Conservation (phyloP, 305 asterid genomes). For the Ilex paraguariensis region DNA sequence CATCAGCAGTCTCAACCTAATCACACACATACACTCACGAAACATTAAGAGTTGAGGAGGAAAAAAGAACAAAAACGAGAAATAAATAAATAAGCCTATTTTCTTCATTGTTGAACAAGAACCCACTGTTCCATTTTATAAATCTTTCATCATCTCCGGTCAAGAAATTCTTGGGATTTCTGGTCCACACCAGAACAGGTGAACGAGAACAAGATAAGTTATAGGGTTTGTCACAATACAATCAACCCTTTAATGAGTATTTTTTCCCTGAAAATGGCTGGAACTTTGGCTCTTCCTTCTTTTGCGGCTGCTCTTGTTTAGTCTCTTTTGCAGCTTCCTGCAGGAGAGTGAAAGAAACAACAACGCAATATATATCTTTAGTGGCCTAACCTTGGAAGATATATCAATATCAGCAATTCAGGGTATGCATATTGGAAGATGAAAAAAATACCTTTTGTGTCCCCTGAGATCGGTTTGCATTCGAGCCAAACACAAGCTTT, state of each 20-base stretch:
- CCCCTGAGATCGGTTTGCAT: conserved; percentile 42
- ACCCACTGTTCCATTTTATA: background rate
- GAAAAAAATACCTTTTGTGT: conserved; percentile 43
- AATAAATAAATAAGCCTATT: too few relatives aligned
- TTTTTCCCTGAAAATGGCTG: conserved; percentile 2
- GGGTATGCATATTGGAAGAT: background rate
- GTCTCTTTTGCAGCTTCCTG: conserved; percentile 72
- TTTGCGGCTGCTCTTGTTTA: conserved; percentile 51
- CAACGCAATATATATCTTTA: background rate
- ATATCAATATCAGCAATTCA: background rate
- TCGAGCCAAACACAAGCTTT: conserved; percentile 90
- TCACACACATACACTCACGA: too few relatives aligned
- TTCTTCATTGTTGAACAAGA: background rate
- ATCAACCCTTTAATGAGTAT: conserved; percentile 3
- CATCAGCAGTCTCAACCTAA: too few relatives aligned
- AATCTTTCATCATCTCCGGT: background rate
- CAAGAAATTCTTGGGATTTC: background rate
- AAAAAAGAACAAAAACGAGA: too few relatives aligned
- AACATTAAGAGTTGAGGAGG: too few relatives aligned
- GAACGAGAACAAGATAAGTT: background rate
- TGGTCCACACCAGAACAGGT: background rate
- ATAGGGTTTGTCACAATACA: background rate
- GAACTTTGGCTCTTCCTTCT: conserved; percentile 50
- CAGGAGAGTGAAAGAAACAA: conserved; percentile 3
- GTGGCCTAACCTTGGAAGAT: background rate